A percentile compares a stretch with the other conserved stretches of the same genome.
Evolutionary conservation across 768 basidiomycete genomes (phyloP).

Genomic region (Amanita pallidorosea): DNA sequence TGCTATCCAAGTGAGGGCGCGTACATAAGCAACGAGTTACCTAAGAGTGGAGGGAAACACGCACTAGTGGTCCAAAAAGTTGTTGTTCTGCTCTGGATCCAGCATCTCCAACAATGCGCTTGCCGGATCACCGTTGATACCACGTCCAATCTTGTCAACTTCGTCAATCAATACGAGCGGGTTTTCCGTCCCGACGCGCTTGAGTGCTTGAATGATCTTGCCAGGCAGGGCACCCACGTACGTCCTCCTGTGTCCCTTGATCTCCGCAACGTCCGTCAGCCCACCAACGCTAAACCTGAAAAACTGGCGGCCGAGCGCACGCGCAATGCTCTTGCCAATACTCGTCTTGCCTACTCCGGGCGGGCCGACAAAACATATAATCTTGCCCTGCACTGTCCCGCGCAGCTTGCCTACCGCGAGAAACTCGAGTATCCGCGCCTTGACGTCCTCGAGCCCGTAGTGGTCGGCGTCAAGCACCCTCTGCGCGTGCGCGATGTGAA

Average conservation of each 20-base stretch:
- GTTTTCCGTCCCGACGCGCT: conserved; percentile 70
- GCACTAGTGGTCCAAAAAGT: conserved; percentile 92
- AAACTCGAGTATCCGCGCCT: conserved; percentile 91
- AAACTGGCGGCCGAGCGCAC: conserved; percentile 84
- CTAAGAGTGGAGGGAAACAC: conserved; percentile 17
- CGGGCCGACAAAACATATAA: conserved; percentile 92
- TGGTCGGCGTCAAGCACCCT: conserved; percentile 90
- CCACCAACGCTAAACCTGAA: conserved; percentile 97
- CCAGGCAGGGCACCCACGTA: conserved; percentile 92
- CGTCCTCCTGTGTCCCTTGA: conserved; percentile 96
- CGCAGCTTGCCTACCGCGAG: conserved; percentile 91
- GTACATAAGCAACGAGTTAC: conserved; percentile 4
- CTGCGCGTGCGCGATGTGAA: conserved; percentile 73
- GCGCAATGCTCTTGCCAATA: conserved; percentile 86
- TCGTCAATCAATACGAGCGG: too few relatives aligned
- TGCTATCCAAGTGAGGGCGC: conserved; percentile 31
- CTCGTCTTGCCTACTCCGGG: conserved; percentile 91
- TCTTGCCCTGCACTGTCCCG: conserved; percentile 94
- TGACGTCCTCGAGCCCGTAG: conserved; percentile 86
- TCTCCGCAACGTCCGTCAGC: conserved; percentile 95
- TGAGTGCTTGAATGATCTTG: conserved; percentile 91
- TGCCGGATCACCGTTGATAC: conserved; percentile 86
- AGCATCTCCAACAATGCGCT: conserved; percentile 90
- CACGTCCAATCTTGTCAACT: conserved; percentile 67
- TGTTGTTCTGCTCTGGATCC: conserved; percentile 90